These are phyloP conservation scores for Suillus alpinus DNA, from an alignment of 768 basidiomycete genomes.

Conservation along the genomic window DNA sequence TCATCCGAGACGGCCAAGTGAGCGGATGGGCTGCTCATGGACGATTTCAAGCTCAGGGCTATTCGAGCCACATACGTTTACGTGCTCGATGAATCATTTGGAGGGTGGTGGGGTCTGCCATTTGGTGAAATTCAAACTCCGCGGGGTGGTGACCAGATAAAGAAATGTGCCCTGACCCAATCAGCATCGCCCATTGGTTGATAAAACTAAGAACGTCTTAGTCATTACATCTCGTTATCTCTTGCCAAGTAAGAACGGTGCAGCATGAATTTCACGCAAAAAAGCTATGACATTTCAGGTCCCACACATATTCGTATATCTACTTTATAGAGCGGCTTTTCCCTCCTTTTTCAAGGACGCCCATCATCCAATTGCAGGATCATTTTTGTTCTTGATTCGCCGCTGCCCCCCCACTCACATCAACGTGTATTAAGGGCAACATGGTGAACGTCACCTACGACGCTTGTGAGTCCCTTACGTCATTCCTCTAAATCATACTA, in stretches of 20 bases:
- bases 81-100: too few species aligned
- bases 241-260: constrained; percentile 3
- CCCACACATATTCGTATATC: constrained; percentile 24
- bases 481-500: neutral
- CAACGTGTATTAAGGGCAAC: constrained; percentile 1
- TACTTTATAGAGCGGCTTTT: neutral
- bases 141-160: neutral
- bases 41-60: too few species aligned
- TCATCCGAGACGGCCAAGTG: neutral
- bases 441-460: constrained; percentile 48
- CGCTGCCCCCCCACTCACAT: neutral
- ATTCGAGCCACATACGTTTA: too few species aligned
- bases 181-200: neutral
- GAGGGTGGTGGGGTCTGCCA: too few species aligned
- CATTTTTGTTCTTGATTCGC: neutral
- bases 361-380: neutral
- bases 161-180: neutral
- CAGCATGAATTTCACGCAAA: neutral
- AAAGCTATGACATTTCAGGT: constrained; percentile 13
- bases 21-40: too few species aligned
- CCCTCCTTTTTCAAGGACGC: constrained; percentile 1
- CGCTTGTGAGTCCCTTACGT: constrained; percentile 29
- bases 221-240: constrained; percentile 13
- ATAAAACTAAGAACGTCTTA: constrained; percentile 4
- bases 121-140: neutral